phyloP scores from a whole-genome alignment of 1,139 yeast genomes.

The Arxiozyma heterogenica region DNA sequence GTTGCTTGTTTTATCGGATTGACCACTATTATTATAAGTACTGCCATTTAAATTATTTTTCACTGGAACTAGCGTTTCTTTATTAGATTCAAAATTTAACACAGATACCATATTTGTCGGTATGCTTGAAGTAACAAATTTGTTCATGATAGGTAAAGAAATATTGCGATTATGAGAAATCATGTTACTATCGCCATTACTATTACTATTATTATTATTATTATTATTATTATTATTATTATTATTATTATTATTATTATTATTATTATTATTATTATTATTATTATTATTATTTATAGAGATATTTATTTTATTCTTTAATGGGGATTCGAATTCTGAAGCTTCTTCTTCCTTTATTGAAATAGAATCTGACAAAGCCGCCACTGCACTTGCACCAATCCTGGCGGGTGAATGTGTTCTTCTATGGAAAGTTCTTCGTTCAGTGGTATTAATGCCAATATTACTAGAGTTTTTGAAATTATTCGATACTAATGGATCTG shows the following conservation, averaged over 20 bases:
- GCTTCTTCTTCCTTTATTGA: conserved; percentile 28
- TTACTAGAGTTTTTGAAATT: not conserved
- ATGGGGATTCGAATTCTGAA: conserved; percentile 8
- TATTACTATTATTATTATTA: not conserved
- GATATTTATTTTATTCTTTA: conserved; percentile 3
- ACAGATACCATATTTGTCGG: conserved; percentile 20
- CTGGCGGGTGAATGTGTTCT: conserved; percentile 61
- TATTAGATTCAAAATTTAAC: conserved; percentile 13
- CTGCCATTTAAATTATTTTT: not conserved
- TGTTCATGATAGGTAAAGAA: conserved; percentile 15
- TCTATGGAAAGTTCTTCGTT: conserved; percentile 19
- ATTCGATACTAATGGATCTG: not conserved
- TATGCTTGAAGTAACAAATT: conserved; percentile 10
- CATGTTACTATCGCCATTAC: not conserved
- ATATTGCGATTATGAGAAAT: conserved; percentile 13
- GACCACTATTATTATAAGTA: not conserved
- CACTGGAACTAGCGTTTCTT: not conserved
- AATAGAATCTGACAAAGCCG: conserved; percentile 36
- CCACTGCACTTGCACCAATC: conserved; percentile 65
- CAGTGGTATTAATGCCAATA: not conserved
- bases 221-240: not conserved
- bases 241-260: not conserved
- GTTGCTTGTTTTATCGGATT: not conserved
- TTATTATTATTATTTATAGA: not conserved
- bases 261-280: not conserved